These are phyloP conservation scores for Macrotyloma uniflorum DNA, from an alignment of 306 rosid species.

Conservation along the genomic window DNA sequence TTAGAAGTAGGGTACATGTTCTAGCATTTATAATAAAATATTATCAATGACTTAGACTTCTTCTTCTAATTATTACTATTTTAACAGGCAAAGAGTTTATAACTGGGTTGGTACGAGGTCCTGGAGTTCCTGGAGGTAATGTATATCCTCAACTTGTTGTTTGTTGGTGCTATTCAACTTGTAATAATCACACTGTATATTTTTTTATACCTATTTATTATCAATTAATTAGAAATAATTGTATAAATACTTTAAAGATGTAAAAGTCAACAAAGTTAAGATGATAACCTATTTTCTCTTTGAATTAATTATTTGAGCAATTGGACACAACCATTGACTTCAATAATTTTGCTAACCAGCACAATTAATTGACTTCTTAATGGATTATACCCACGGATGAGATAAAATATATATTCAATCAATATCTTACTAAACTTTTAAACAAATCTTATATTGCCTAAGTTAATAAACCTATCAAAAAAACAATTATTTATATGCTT, in stretches of 20 bases:
- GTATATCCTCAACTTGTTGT: not conserved
- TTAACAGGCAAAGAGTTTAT: slow-evolving; percentile 48
- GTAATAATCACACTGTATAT: no score
- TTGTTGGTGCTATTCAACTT: no score
- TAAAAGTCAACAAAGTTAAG: no score
- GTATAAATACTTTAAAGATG: no score
- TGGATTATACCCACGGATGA: not conserved
- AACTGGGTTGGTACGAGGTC: not conserved
- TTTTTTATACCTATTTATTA: no score
- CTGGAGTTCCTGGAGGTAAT: no score
- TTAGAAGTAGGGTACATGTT: not conserved
- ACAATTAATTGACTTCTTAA: not conserved
- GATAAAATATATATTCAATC: not conserved
- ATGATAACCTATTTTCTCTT: not conserved
- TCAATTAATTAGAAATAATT: no score
- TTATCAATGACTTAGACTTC: not conserved
- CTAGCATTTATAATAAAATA: no score
- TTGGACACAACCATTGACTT: not conserved
- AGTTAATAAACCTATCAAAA: no score
- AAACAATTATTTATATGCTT: no score
- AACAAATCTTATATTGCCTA: no score
- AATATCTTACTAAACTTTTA: not conserved
- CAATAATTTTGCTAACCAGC: not conserved
- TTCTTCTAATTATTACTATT: not conserved
- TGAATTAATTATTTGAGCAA: not conserved